A percentile compares a stretch with the other conserved stretches of the same genome.
These are phyloP conservation scores for Protomyces inundatus DNA, from an alignment of 1,139 yeast genomes.

Conservation along the genomic window DNA sequence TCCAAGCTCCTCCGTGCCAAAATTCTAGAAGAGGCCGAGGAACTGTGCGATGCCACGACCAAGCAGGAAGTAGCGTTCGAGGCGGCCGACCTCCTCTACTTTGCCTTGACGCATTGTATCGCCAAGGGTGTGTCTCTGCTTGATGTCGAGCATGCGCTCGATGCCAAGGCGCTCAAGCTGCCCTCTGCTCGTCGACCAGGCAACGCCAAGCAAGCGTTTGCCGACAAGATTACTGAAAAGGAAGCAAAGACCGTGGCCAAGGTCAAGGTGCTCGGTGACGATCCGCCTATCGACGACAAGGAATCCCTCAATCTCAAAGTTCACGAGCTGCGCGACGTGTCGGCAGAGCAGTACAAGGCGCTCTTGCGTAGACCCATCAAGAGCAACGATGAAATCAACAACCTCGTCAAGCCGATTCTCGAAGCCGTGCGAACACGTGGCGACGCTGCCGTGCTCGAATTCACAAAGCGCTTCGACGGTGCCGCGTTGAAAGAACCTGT, in stretches of 20 bases:
- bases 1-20: conserved; percentile 71
- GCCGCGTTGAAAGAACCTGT: conserved; percentile 69
- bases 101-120: conserved; percentile 80
- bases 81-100: conserved; percentile 90
- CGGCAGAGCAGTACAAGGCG: conserved; percentile 43
- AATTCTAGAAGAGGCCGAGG: conserved; percentile 94
- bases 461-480: conserved; percentile 85
- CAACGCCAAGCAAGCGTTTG: conserved; percentile 77
- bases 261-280: conserved; percentile 19
- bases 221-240: conserved; percentile 1
- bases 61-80: conserved; percentile 76
- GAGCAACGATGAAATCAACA: conserved; percentile 85
- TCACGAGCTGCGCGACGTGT: conserved; percentile 9
- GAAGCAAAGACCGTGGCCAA: conserved; percentile 13
- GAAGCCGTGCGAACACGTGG: conserved; percentile 71
- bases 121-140: conserved; percentile 71
- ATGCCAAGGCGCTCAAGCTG: conserved; percentile 75
- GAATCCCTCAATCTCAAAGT: conserved; percentile 20
- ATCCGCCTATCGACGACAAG: conserved; percentile 19
- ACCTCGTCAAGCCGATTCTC: conserved; percentile 82
- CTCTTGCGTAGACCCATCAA: conserved; percentile 86
- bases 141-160: conserved; percentile 80
- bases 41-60: conserved; percentile 71
- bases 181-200: conserved; percentile 75
- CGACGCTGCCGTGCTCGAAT: conserved; percentile 76